Evolutionary conservation across 164 flowering plant species (phyloP).

Genomic region (Umbellularia californica): DNA sequence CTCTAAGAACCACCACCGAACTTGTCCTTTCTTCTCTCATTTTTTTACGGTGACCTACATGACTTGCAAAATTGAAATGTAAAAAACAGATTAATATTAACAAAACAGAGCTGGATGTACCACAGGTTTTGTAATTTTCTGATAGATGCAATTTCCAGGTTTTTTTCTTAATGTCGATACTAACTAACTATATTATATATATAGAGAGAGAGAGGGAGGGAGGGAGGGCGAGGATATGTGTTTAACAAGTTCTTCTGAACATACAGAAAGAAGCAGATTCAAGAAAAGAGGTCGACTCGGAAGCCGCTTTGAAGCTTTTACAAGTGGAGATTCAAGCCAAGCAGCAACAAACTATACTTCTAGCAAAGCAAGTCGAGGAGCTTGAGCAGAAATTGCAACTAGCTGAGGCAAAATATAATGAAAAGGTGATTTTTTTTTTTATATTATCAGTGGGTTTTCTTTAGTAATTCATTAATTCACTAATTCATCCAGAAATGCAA

Average conservation of each 20-base stretch:
- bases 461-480: background rate
- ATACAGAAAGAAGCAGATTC: conserved; percentile 57
- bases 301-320: conserved; percentile 40
- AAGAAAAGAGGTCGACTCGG: conserved; percentile 42
- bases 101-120: background rate
- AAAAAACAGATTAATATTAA: too few species aligned
- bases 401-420: conserved; percentile 37
- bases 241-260: conserved; percentile 11
- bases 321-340: conserved; percentile 61
- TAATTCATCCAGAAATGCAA: background rate
- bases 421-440: conserved; percentile 36
- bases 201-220: too few species aligned
- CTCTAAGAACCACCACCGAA: too few species aligned
- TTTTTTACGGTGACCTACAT: too few species aligned
- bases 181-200: too few species aligned
- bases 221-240: background rate
- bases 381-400: conserved; percentile 54
- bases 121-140: background rate
- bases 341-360: conserved; percentile 34
- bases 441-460: background rate
- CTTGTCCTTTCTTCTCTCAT: too few species aligned
- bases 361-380: conserved; percentile 57
- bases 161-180: too few species aligned
- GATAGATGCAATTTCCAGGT: too few species aligned
- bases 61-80: too few species aligned